Evolutionary conservation across 768 basidiomycete genomes (phyloP).

Genomic region (Daedaleopsis sinensis): DNA sequence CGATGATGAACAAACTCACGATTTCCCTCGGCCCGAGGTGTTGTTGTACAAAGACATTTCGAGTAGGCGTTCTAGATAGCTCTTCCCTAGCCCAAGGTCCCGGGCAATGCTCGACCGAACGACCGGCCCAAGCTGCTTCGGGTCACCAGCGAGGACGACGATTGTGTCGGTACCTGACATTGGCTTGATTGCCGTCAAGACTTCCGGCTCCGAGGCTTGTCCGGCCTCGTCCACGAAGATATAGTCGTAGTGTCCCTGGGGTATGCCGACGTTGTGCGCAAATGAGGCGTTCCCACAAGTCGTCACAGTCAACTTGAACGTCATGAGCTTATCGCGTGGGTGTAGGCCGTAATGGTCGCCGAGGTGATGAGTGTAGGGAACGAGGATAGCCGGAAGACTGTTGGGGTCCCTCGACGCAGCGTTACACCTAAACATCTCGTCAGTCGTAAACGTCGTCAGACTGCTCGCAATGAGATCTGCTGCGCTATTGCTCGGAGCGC

Average conservation of each 20-base stretch:
- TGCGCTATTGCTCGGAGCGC: constrained; percentile 70
- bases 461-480: constrained; percentile 57
- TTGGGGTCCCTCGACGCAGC: constrained; percentile 48
- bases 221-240: constrained; percentile 76
- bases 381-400: constrained; percentile 42
- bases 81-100: constrained; percentile 56
- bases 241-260: constrained; percentile 63
- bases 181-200: constrained; percentile 64
- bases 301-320: constrained; percentile 57
- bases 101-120: constrained; percentile 60
- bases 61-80: constrained; percentile 61
- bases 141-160: constrained; percentile 68
- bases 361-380: constrained; percentile 42
- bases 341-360: constrained; percentile 46
- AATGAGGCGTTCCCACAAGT: constrained; percentile 69
- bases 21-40: constrained; percentile 24
- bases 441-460: constrained; percentile 37
- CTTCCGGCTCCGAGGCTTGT: constrained; percentile 72
- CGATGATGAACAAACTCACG: constrained; percentile 28
- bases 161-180: constrained; percentile 56
- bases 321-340: constrained; percentile 37
- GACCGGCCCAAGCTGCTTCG: constrained; percentile 72
- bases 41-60: constrained; percentile 31
- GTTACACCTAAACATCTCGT: constrained; percentile 58
- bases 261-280: constrained; percentile 55